Evolutionary conservation across 768 basidiomycete species (phyloP), one percentile per base, ranked within the genome.

Genomic region (Filobasidium floriforme): DNA sequence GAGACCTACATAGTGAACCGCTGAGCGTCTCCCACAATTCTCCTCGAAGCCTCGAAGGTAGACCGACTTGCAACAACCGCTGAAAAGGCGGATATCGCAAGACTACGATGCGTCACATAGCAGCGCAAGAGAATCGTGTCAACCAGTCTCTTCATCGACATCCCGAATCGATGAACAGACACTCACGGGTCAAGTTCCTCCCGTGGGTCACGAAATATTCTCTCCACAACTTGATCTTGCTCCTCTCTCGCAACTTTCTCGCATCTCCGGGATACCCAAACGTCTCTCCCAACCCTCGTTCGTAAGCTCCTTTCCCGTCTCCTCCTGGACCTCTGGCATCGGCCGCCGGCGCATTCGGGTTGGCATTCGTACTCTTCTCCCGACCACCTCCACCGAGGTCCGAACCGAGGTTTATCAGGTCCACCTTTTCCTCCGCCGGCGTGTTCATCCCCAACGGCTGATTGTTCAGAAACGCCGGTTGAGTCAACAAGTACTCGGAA

Each of bases 1-100:
- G 4, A 14, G 12, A 73, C 77, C 29, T 41, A 79, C 78, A 94
- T 62, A 97, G 81, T 5, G 93, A 94, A 0, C 96, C 96, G 4
- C 92, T 94, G 14, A 97, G 83, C 0, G 90, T 89, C 79, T 99
- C 96, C 96, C 96, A 99, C 81, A 98, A 88, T 77, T 98, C 96
- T 15, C 96, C 96, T 26, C 96, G 85, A 10, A 99, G 82, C 19
- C 92, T 83, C 72, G 93, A 96, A 1, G 96, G 96, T 3, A 99
- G 83, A 57, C 96, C 96, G 62, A 98, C 94, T 80, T 96, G 94
- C 1, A 98, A 88, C 29, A 99, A 85, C n/a, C 96, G 88, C 49
- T 93, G 96, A 74, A 91, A 92, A 77, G 93, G 89, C 0, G 96
- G 94, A 78, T 97, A 99, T 40, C 94, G 89, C 22, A 98, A 82